These are phyloP conservation scores for Dendrocalamus latiflorus DNA, from an alignment of 202 grass and related monocot species.

Conservation along the genomic window DNA sequence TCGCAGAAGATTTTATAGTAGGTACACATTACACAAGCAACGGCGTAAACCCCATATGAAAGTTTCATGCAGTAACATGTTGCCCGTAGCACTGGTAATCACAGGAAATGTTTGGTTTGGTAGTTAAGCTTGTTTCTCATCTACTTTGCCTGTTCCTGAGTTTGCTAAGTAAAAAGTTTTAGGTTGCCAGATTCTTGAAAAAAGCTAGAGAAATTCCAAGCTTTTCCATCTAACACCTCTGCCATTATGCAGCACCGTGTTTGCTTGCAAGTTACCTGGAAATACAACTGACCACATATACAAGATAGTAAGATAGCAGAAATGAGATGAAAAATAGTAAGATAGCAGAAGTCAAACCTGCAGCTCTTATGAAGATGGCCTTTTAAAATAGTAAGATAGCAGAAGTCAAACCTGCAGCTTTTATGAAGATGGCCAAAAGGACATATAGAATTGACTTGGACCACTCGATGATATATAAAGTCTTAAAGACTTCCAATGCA, in stretches of 20 bases:
- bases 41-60: background rate
- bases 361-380: background rate
- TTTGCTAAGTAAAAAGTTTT: background rate
- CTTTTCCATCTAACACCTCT: background rate
- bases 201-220: conserved; percentile 10
- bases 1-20: background rate
- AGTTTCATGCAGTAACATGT: background rate
- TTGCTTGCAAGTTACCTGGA: conserved; percentile 12
- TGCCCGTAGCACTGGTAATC: conserved; percentile 2
- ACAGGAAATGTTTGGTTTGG: conserved; percentile 10
- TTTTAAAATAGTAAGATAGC: background rate
- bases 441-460: background rate
- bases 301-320: background rate
- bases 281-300: background rate
- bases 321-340: background rate
- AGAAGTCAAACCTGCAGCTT: background rate
- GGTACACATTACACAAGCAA: conserved; percentile 6
- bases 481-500: background rate
- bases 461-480: background rate
- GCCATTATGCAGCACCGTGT: background rate
- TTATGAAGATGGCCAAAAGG: background rate
- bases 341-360: background rate
- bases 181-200: conserved; percentile 32
- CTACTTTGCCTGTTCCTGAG: background rate
- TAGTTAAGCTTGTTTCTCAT: conserved; percentile 38